These are phyloP conservation scores for Mucor racemosus DNA, from an alignment of 371 early-diverging fungal genomes.

Conservation along the genomic window DNA sequence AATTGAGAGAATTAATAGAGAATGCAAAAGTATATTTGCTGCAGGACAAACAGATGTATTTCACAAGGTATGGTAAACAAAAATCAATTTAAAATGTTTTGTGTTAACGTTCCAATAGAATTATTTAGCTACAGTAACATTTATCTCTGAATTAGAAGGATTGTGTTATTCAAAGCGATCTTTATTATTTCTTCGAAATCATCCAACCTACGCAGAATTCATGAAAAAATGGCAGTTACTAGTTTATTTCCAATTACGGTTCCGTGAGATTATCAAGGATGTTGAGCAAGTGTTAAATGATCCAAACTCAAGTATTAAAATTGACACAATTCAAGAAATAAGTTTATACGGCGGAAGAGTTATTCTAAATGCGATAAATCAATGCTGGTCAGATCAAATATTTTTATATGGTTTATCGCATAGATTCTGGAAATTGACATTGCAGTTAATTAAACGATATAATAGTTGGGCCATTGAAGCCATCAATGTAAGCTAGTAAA, in stretches of 20 bases:
- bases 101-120: slow-evolving; percentile 38
- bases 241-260: slow-evolving; percentile 75
- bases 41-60: slow-evolving; percentile 78
- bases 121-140: slow-evolving; percentile 67
- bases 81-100: background rate
- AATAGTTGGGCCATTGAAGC: slow-evolving; percentile 43
- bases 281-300: slow-evolving; percentile 51
- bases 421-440: slow-evolving; percentile 78
- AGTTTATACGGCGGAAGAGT: slow-evolving; percentile 54
- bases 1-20: slow-evolving; percentile 53
- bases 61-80: slow-evolving; percentile 56
- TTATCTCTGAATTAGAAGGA: slow-evolving; percentile 64
- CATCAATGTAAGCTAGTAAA: background rate
- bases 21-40: slow-evolving; percentile 63
- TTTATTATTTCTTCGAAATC: slow-evolving; percentile 60
- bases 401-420: slow-evolving; percentile 66
- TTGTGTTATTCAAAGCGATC: slow-evolving; percentile 56
- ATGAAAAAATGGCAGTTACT: slow-evolving; percentile 78
- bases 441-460: slow-evolving; percentile 69
- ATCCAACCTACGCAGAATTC: slow-evolving; percentile 68
- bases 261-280: slow-evolving; percentile 57
- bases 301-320: slow-evolving; percentile 16
- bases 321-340: slow-evolving; percentile 5
- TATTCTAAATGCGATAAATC: slow-evolving; percentile 55
- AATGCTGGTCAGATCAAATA: slow-evolving; percentile 74